These are phyloP conservation scores for Candida neerlandica DNA, from an alignment of 1,139 yeast species.

Conservation along the genomic window DNA sequence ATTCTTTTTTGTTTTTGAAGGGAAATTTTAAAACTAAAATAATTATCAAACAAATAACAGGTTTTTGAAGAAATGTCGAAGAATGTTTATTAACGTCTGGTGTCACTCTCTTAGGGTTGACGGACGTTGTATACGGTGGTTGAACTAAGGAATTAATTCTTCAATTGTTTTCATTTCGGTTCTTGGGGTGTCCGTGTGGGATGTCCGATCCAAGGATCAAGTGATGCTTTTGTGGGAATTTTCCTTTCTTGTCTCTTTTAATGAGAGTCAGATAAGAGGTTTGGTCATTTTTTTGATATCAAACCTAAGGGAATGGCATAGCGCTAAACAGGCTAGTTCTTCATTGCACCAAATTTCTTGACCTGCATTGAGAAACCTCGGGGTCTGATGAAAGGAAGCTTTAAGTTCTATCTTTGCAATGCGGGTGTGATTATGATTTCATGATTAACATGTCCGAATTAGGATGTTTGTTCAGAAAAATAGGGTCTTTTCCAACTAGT, in stretches of 20 bases:
- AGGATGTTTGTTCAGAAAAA: background rate
- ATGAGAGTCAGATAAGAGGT: conserved; percentile 5
- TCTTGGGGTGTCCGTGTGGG: conserved; percentile 3
- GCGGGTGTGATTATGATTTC: background rate
- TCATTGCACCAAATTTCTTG: conserved; percentile 6
- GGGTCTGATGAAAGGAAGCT: conserved; percentile 1
- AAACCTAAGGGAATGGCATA: background rate
- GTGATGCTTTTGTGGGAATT: background rate
- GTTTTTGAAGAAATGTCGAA: background rate
- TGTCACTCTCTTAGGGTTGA: background rate
- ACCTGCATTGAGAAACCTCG: conserved; percentile 6
- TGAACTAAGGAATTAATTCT: background rate
- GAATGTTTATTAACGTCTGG: background rate
- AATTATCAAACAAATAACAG: conserved; percentile 5
- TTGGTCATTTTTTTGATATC: background rate
- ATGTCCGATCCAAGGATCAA: conserved; percentile 4
- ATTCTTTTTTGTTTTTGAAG: conserved; percentile 6
- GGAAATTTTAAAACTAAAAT: conserved; percentile 4
- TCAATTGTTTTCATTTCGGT: background rate
- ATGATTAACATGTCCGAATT: background rate
- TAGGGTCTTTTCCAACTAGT: background rate
- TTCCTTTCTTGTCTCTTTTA: conserved; percentile 3
- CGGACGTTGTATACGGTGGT: background rate
- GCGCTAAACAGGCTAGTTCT: background rate
- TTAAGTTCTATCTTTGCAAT: background rate